A percentile compares a stretch with the other conserved stretches of the same genome.
phyloP scores from a whole-genome alignment of 164 flowering plant genomes.

The Stephania cephalantha region DNA sequence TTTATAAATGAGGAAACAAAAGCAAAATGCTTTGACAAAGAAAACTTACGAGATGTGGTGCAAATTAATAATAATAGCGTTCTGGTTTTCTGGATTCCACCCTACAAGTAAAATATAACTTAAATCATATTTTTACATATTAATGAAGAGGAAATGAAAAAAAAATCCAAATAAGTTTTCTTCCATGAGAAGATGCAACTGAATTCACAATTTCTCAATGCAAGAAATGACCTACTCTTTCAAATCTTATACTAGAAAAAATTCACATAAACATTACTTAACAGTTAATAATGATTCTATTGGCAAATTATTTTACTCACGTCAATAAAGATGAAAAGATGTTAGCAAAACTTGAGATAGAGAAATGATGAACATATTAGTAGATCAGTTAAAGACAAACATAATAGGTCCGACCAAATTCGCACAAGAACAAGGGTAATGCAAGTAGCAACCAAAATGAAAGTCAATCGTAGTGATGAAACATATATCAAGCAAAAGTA shows the following conservation, averaged over 20 bases:
- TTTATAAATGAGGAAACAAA: not conserved
- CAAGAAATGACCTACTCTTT: too few relatives aligned
- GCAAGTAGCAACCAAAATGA: not conserved
- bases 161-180: not conserved
- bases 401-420: not conserved
- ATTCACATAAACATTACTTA: not conserved
- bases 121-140: constrained; percentile 27
- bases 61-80: constrained; percentile 94
- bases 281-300: too few relatives aligned
- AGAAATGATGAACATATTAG: not conserved
- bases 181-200: not conserved
- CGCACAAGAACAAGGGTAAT: not conserved
- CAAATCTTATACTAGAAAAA: not conserved
- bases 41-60: constrained; percentile 85
- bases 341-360: not conserved
- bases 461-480: too few relatives aligned
- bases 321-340: not conserved
- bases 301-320: too few relatives aligned
- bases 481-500: too few relatives aligned
- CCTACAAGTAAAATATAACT: constrained; percentile 57
- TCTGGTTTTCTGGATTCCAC: constrained; percentile 97
- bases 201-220: not conserved
- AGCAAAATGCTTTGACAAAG: not conserved
- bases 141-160: not conserved
- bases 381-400: not conserved